Base-by-base conservation (phyloP, 768 basidiomycete genomes). In the Leucocoprinus birnbaumii region DNA sequence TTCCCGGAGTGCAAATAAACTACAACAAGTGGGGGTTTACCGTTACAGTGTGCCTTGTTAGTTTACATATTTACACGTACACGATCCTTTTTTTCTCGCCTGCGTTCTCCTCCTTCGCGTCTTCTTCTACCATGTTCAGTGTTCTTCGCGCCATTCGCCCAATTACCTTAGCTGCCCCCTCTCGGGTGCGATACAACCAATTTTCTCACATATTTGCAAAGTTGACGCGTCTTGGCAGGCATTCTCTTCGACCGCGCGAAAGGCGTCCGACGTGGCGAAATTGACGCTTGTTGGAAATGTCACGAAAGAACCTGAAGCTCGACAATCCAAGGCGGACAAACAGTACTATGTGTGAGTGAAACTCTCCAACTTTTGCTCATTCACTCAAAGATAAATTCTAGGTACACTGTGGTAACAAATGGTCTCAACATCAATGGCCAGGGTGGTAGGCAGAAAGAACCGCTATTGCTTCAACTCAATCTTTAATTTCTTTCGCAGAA, bases 241-340 rank as follows among this genome's bases (percentile, higher is more conserved):
- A 0, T 91, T 92, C 64, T 84, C 87, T 3, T 18, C 62, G 77
- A 11, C 63, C 79, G 53, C 80, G 82, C n/a, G n/a, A n/a, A n/a
- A n/a, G 59, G 66, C 75, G 16, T 68, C 78, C 45, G 87, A 92
- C 66, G 63, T 95, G 42, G 79, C 91, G 25, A 91, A 87, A 68
- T 78, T 95, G 59, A 77, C 79, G 27, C 85, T 95, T 55, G 72
- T 94, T 64, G 93, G 93, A 26, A 81, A 82, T 44, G 70, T 95
- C 42, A 80, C 79, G 18, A 84, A 65, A 64, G 86, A 87, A 44
- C 91, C 93, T 38, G 88, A 91, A 63, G 64, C 81, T 42, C 82
- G 84, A 51, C 71, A 71, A 24, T 87, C 89, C 2, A 89, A 80
- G 70, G 82, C 74, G 55, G 86, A 91, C 53, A 89, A 84, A 66